These are phyloP conservation scores for Vitis amurensis DNA, from an alignment of 164 flowering plant genomes.

Conservation along the genomic window DNA sequence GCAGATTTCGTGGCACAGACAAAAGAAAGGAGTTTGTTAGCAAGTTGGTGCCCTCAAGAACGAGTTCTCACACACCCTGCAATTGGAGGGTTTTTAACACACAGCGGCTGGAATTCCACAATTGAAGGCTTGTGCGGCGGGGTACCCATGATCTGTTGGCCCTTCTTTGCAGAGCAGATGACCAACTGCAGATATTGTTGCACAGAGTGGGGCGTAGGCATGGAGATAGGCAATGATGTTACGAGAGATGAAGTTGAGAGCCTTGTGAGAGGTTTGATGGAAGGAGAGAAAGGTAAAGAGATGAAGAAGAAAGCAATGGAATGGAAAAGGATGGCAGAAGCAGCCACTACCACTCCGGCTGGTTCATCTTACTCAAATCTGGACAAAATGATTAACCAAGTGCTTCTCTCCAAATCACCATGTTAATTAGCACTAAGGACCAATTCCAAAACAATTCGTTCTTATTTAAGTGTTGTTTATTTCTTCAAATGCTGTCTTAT, in stretches of 20 bases:
- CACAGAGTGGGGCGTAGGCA: not conserved
- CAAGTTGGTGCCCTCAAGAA: not conserved
- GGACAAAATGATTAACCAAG: no score
- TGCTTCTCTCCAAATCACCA: no score
- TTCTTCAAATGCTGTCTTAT: no score
- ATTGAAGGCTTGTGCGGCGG: not conserved
- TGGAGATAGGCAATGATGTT: not conserved
- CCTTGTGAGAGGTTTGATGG: not conserved
- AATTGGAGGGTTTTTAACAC: not conserved
- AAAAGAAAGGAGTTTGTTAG: not conserved
- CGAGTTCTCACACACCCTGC: not conserved
- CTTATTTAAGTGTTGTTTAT: no score
- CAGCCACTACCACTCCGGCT: no score
- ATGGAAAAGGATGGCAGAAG: no score
- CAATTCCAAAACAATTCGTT: no score
- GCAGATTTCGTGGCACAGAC: not conserved
- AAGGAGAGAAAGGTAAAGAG: no score
- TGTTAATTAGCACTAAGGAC: no score
- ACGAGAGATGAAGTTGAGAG: not conserved
- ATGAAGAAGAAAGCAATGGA: no score
- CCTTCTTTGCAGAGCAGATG: not conserved
- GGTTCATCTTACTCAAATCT: no score
- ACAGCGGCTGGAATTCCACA: not conserved
- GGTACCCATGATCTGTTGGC: not conserved
- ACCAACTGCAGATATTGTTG: not conserved